Conservation (phyloP, 2,329 filamentous ascomycete species). For the Acrocalymma vagum region DNA sequence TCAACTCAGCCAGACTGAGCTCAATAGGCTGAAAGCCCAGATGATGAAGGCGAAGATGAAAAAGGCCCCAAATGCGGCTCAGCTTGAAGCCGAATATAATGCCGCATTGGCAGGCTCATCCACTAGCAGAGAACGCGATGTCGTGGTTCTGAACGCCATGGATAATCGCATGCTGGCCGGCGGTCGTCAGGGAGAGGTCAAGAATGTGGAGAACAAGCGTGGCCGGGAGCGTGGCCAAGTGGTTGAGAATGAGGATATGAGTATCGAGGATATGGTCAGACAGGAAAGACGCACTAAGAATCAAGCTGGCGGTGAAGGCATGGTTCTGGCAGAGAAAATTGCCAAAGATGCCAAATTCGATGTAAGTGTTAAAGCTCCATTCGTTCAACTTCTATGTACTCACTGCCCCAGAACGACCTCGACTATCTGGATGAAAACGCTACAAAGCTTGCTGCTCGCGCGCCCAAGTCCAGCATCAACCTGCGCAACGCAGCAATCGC, state of each 20-base stretch:
- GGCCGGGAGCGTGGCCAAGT: constrained; percentile 86
- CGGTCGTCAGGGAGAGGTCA: constrained; percentile 77
- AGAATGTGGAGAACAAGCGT: constrained; percentile 78
- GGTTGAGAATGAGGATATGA: constrained; percentile 94
- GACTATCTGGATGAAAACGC: constrained; percentile 99
- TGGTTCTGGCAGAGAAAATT: constrained; percentile 88
- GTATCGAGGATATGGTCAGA: constrained; percentile 93
- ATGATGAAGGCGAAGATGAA: constrained; percentile 96
- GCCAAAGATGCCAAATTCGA: constrained; percentile 92
- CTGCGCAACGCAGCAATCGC: constrained; percentile 86
- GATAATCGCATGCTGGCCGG: constrained; percentile 90
- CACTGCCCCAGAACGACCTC: constrained; percentile 70
- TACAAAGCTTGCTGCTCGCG: constrained; percentile 82
- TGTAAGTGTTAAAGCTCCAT: constrained; percentile 45
- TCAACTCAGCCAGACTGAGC: constrained; percentile 74
- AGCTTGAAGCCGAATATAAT: constrained; percentile 86
- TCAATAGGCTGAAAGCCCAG: constrained; percentile 91
- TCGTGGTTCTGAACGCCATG: constrained; percentile 86
- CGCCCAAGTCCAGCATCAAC: constrained; percentile 87
- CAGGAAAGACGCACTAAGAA: constrained; percentile 88
- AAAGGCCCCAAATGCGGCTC: constrained; percentile 75
- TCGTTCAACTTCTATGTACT: constrained; percentile 15
- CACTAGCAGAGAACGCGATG: constrained; percentile 66
- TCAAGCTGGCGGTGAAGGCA: constrained; percentile 79
- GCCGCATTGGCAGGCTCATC: constrained; percentile 71